Conservation (phyloP, 768 basidiomycete species). For the Glaciozyma martinii region DNA sequence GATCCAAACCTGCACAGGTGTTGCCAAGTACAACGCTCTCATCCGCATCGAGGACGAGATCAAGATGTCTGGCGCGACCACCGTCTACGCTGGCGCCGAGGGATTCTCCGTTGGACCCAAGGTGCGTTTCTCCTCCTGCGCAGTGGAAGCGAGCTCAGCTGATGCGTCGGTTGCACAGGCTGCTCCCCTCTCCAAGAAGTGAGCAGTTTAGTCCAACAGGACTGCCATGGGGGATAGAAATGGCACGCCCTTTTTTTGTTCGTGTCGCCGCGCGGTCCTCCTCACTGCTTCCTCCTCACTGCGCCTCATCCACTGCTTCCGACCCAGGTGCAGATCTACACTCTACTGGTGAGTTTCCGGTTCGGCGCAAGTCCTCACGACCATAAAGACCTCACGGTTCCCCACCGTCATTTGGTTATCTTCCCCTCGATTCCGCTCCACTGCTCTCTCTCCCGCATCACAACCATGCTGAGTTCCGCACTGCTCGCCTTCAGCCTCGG, state of each 20-base stretch:
- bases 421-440: not conserved
- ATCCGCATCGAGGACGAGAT: constrained; percentile 87
- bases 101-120: constrained; percentile 69
- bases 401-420: not conserved
- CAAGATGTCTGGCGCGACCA: constrained; percentile 46
- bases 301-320: not conserved
- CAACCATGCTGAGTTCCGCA: not conserved
- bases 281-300: not conserved
- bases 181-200: constrained; percentile 7
- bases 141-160: not conserved
- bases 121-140: constrained; percentile 33
- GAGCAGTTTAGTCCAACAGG: not conserved
- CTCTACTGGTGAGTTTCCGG: no score
- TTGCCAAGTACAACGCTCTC: constrained; percentile 56
- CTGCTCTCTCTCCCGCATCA: not conserved
- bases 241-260: no score
- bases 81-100: constrained; percentile 63
- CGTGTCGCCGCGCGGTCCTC: no score
- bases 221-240: no score
- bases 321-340: no score
- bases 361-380: no score
- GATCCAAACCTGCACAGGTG: not conserved
- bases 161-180: not conserved
- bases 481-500: not conserved
- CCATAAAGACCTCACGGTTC: no score